Evolutionary conservation across 139 green algal species (phyloP), one percentile per base, ranked within the genome.

Genomic region (Coccomyxa sp.): DNA sequence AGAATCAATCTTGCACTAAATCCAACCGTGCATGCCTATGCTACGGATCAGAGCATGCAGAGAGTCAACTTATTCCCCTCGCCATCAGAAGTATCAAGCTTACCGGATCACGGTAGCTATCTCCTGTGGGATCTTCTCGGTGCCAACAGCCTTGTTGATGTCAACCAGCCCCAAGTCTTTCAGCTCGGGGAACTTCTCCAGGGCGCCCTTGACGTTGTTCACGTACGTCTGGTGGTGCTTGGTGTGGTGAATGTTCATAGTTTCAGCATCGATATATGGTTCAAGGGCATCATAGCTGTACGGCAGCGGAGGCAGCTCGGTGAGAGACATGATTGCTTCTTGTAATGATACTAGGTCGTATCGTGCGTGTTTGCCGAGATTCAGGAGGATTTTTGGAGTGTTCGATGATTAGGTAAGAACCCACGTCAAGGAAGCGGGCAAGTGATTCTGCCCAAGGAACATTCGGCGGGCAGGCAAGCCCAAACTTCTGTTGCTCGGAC

Each of bases 211-310:
- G 3, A 95, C 38, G 83, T 96, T 96, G 67, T 87, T 97, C 38
- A 97, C 83, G 63, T 71, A 30, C 21, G 75, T 79, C 30, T 76
- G 58, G 82, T 97, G 94, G 79, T 97, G 93, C 89, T 96, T 97
- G 85, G 58, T 76, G 68, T 90, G 82, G 71, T 91, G 88, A 25
- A 91, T 87, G 30, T 86, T 60, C 94, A 97, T 97, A 18, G 94
- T 97, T 23, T 57, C 86, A 18, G 90, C 85, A 77, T 98, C 94
- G 11, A 98, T 90, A 76, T 91, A 87, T 1, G 94, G 94, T 91
- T 98, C 92, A 23, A 97, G 92, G 0, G 89, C 85, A 0, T 80
- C 82, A 32, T 94, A 93, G 31, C 83, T 90, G 75, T 95, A 96
- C 0, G 87, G 83, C 10, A 97, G 91, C 0, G 84, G 76, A 1